phyloP scores from a whole-genome alignment of 257 asterid species.

The Nicotiana tomentosiformis region DNA sequence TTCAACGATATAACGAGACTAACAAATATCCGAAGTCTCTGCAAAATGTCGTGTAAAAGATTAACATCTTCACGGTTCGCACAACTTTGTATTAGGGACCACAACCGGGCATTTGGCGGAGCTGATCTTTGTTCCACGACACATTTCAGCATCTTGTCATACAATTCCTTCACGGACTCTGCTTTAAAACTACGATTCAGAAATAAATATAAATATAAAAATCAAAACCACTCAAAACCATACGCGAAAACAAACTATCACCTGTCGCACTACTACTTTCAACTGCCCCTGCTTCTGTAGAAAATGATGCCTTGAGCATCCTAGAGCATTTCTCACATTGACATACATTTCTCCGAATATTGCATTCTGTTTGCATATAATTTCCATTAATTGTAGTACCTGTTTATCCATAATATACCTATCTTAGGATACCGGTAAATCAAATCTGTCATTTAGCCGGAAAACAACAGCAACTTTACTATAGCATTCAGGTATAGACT shows the following conservation, averaged over 20 bases:
- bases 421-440: neutral
- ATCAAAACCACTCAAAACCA: neutral
- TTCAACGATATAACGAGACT: conserved; percentile 28
- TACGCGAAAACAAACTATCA: conserved; percentile 13
- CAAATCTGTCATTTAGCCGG: neutral
- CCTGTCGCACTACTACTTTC: conserved; percentile 46
- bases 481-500: neutral
- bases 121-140: conserved; percentile 58
- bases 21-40: conserved; percentile 68
- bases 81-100: conserved; percentile 70
- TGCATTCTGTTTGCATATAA: conserved; percentile 14
- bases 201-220: neutral
- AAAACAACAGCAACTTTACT: neutral
- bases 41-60: conserved; percentile 64
- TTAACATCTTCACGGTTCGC: conserved; percentile 58
- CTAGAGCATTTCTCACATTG: conserved; percentile 14
- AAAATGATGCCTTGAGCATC: conserved; percentile 35
- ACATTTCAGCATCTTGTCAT: conserved; percentile 57
- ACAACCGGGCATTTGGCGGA: conserved; percentile 84
- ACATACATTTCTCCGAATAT: conserved; percentile 5
- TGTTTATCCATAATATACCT: conserved; percentile 17
- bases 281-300: conserved; percentile 33
- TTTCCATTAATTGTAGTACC: conserved; percentile 24
- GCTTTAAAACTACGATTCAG: conserved; percentile 30
- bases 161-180: conserved; percentile 63